Evolutionary conservation across 2,329 filamentous ascomycete genomes (phyloP), one percentile per base, ranked within the genome.

Genomic region (Microcera coccophila): DNA sequence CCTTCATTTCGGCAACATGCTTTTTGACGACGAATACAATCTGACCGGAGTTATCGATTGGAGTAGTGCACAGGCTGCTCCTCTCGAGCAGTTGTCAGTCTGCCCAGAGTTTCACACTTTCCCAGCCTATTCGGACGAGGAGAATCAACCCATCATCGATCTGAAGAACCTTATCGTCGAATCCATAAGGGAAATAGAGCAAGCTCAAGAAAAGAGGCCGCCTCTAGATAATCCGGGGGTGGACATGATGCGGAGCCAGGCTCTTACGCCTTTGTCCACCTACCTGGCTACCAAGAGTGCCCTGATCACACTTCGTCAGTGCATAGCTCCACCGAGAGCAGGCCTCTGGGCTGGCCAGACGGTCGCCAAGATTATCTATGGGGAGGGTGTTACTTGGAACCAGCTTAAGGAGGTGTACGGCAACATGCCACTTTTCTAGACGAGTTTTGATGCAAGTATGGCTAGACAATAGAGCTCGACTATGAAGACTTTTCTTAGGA

Each of bases 1-100:
- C 15, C 49, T 67, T 3, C 65, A 66, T 52, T 62, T 53, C 45
- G 63, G 64, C 29, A 70, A 71, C 33, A 53, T 71, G 46, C 62
- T 69, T 5, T 69, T 70, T 21, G 67, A 70, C 45, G 46, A 62
- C 15, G 65, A 70, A 35, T 68, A 66, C 49, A 68, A 67, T 46
- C 41, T 68, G 26, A 62, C 53, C 2, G 64, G 59, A 16, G 47
- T 69, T 22, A 54, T 68, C 34, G 63, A 65, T 47, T 69, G 63
- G 65, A 62, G 59, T 37, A 47, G 48, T 39, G 62, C 63, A 5
- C 62, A 63, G 48, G 52, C 57, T 11, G 62, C 55, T 5, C 63
- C 63, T 41, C 44, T 67, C 1, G 63, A 68, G 53, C 61, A 61
- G 38, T 45, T 67, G 26, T 59, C 62, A 4, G 55, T 66, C 37